A percentile compares a stretch with the other conserved stretches of the same genome.
phyloP scores from a whole-genome alignment of 148 eudicot genomes.

The Dianthus caryophyllus region DNA sequence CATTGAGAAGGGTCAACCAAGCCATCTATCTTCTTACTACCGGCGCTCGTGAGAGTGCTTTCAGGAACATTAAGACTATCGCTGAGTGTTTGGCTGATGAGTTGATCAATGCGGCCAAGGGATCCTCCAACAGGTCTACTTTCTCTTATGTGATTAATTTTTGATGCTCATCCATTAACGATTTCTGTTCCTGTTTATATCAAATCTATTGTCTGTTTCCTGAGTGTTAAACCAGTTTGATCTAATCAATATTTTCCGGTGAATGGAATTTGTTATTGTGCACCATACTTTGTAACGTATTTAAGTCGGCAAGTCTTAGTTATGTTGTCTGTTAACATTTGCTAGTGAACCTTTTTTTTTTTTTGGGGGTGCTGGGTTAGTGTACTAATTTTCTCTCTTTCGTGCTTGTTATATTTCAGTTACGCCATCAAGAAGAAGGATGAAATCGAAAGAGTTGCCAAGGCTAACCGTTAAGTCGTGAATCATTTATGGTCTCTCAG shows the following conservation, averaged over 20 bases:
- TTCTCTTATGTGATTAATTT: not conserved
- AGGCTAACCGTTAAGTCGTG: constrained; percentile 30
- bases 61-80: constrained; percentile 37
- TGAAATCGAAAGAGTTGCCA: constrained; percentile 36
- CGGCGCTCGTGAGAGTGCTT: constrained; percentile 38
- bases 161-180: too few relatives aligned
- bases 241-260: too few relatives aligned
- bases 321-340: too few relatives aligned
- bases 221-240: too few relatives aligned
- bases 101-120: constrained; percentile 37
- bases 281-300: too few relatives aligned
- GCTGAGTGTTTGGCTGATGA: constrained; percentile 38
- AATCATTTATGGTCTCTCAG: not conserved
- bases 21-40: constrained; percentile 34
- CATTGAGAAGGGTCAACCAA: constrained; percentile 33
- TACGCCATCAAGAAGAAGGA: constrained; percentile 39
- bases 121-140: constrained; percentile 34
- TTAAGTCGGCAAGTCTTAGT: too few relatives aligned
- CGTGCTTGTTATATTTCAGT: constrained; percentile 8
- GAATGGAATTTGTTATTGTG: too few relatives aligned
- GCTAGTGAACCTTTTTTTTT: too few relatives aligned
- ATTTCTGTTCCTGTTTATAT: too few relatives aligned
- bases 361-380: not conserved
- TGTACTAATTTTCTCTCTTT: not conserved
- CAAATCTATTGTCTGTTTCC: too few relatives aligned